A percentile compares a stretch with the other conserved stretches of the same genome.
These are phyloP conservation scores for Trichosporon ovoides DNA, from an alignment of 1,284 basidiomycete genomes.

Conservation along the genomic window DNA sequence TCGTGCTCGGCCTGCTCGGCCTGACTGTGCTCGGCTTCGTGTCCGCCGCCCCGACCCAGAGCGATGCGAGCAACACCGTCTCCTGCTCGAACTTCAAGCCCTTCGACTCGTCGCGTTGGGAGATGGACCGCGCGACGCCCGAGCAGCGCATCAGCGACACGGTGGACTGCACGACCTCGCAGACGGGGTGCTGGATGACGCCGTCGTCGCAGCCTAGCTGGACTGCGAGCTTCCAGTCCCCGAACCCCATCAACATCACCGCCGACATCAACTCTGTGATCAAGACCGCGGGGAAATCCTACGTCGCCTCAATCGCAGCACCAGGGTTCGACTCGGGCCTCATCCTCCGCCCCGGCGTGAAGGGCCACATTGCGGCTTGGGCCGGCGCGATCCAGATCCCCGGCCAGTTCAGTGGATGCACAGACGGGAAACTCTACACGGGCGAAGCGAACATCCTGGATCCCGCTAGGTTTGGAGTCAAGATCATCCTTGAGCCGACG, in stretches of 20 bases:
- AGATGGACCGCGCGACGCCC: not conserved
- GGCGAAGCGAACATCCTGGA: not conserved
- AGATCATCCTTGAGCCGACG: too few relatives aligned
- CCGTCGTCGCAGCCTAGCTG: not conserved
- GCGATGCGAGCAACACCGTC: too few relatives aligned
- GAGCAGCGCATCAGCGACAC: not conserved
- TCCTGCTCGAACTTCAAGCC: too few relatives aligned
- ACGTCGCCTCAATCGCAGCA: not conserved
- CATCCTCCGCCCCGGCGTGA: not conserved
- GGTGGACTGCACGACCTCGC: not conserved
- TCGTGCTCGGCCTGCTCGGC: not conserved
- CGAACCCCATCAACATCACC: not conserved
- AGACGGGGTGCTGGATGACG: not conserved
- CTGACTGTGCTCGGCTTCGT: not conserved
- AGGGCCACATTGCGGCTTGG: not conserved
- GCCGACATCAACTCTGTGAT: not conserved
- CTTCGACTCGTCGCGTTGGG: not conserved
- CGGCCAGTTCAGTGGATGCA: not conserved
- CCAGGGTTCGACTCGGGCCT: not conserved
- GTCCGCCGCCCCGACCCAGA: not conserved
- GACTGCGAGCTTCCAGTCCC: not conserved
- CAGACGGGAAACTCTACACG: not conserved
- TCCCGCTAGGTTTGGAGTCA: not conserved
- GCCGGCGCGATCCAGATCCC: not conserved
- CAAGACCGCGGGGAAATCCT: not conserved